These are phyloP conservation scores for Lolium rigidum DNA, from an alignment of 176 grass and related monocot species.

Conservation along the genomic window DNA sequence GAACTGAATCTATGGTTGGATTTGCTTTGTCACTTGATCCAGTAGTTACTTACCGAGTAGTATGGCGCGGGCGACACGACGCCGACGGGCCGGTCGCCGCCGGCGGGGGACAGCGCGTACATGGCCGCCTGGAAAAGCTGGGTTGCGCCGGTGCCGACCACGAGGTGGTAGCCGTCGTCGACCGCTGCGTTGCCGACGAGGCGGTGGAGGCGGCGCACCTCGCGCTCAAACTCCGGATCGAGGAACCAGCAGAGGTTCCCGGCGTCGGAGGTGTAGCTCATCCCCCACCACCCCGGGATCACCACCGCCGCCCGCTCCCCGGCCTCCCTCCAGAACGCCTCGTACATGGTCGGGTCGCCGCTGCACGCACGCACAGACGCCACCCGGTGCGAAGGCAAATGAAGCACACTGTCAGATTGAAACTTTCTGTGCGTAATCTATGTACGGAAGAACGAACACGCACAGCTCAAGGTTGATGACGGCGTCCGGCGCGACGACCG, in stretches of 20 bases:
- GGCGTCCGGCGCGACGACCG: constrained; percentile 42
- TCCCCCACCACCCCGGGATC: constrained; percentile 48
- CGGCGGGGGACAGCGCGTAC: constrained; percentile 49
- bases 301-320: constrained; percentile 37
- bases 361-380: constrained; percentile 1
- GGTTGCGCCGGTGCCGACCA: constrained; percentile 76
- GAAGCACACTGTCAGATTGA: background rate
- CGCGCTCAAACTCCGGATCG: constrained; percentile 51
- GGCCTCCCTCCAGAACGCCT: constrained; percentile 63
- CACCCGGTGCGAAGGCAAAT: background rate
- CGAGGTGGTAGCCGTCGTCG: constrained; percentile 56
- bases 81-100: constrained; percentile 27
- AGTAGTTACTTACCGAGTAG: constrained; percentile 54
- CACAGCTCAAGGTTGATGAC: constrained; percentile 70
- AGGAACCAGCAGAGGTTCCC: constrained; percentile 64
- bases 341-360: constrained; percentile 77
- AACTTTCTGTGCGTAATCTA: too few species aligned
- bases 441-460: background rate
- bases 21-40: background rate
- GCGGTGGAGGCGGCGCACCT: constrained; percentile 60
- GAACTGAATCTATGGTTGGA: background rate
- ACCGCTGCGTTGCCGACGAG: constrained; percentile 60
- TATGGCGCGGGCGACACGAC: constrained; percentile 69
- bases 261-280: constrained; percentile 76
- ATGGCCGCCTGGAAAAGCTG: constrained; percentile 78